A percentile compares a stretch with the other conserved stretches of the same genome.
phyloP scores from a whole-genome alignment of 225 moss, liverwort and hornwort species.

The Lunularia cruciata region DNA sequence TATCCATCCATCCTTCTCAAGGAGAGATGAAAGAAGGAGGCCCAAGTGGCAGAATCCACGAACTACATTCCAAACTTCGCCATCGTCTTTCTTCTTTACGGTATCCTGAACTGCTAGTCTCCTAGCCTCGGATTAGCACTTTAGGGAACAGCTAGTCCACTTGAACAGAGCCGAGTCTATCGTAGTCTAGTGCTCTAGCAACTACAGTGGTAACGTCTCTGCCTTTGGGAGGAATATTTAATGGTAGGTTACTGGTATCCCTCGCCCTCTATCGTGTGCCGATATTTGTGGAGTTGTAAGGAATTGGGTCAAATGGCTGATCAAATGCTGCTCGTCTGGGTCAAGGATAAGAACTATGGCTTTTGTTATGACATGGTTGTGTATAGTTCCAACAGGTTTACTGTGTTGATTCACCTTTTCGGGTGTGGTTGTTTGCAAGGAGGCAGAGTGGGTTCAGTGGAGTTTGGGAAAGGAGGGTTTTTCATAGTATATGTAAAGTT shows the following conservation, averaged over 20 bases:
- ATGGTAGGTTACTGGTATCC: neutral
- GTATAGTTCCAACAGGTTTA: slow-evolving; percentile 14
- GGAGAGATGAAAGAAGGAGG: no score
- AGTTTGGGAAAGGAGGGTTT: neutral
- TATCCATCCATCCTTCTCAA: no score
- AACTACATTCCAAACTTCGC: no score
- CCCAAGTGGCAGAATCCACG: no score
- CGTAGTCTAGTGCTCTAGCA: no score
- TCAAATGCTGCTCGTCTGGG: neutral
- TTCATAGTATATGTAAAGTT: neutral
- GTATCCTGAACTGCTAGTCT: no score
- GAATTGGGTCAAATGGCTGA: neutral
- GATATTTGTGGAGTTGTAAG: neutral
- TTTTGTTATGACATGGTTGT: slow-evolving; percentile 5
- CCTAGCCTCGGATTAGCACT: no score
- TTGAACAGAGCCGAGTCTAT: no score
- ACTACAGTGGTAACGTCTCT: no score
- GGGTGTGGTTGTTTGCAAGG: slow-evolving; percentile 3
- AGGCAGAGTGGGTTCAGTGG: slow-evolving; percentile 1
- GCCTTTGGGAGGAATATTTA: neutral
- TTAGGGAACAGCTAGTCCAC: no score
- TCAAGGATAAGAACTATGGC: slow-evolving; percentile 5
- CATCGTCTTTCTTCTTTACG: no score
- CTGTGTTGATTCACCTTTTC: slow-evolving; percentile 11
- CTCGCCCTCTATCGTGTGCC: neutral